A percentile compares a stretch with the other conserved stretches of the same genome.
phyloP scores from a whole-genome alignment of 371 early-diverging fungal species.

The Haplosporangium sp. region DNA sequence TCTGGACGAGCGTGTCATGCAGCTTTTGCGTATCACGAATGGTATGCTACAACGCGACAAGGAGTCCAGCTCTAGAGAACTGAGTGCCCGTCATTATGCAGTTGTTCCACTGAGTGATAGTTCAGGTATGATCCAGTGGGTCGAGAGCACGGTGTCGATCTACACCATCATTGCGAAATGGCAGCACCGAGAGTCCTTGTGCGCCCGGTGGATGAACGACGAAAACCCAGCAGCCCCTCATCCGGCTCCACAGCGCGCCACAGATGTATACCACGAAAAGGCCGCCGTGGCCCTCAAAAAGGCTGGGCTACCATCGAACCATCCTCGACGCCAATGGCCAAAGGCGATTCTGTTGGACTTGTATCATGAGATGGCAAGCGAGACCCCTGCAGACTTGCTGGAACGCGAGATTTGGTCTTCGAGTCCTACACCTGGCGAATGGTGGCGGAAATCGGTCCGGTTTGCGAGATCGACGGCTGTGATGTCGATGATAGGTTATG shows the following conservation, averaged over 20 bases:
- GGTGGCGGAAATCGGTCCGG: conserved; percentile 78
- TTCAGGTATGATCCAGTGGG: conserved; percentile 98
- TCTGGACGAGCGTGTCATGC: conserved; percentile 93
- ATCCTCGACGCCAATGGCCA: conserved; percentile 75
- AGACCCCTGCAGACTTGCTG: conserved; percentile 77
- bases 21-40: conserved; percentile 80
- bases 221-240: conserved; percentile 22
- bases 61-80: conserved; percentile 57
- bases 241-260: conserved; percentile 54
- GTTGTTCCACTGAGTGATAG: conserved; percentile 95
- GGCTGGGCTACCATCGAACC: conserved; percentile 61
- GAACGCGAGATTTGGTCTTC: conserved; percentile 67
- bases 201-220: conserved; percentile 56
- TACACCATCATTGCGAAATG: conserved; percentile 65
- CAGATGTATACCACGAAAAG: conserved; percentile 52
- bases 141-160: conserved; percentile 84
- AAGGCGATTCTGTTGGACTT: conserved; percentile 68
- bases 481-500: conserved; percentile 94
- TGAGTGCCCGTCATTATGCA: conserved; percentile 85
- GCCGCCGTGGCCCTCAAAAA: conserved; percentile 59
- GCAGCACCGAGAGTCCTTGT: conserved; percentile 68
- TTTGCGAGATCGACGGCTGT: conserved; percentile 94
- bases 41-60: conserved; percentile 71
- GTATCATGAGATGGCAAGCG: conserved; percentile 66
- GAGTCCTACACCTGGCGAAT: conserved; percentile 67